Base-by-base conservation (phyloP, 1,284 basidiomycete species). In the Pseudozyma thailandica region DNA sequence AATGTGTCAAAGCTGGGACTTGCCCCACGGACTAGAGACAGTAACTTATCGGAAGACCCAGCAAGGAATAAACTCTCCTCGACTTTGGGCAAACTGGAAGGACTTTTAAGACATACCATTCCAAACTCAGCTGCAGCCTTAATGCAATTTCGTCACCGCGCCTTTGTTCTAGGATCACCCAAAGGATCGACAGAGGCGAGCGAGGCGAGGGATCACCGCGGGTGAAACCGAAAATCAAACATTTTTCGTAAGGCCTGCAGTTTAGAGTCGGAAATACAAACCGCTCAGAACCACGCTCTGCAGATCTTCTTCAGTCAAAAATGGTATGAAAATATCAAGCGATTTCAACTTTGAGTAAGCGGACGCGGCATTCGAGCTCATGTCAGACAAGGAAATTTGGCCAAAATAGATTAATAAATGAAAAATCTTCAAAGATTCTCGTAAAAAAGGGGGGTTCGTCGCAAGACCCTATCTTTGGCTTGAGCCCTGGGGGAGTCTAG, bases 311-410 rank as follows among this genome's bases (percentile, higher is more conserved):
- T n/a, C n/a, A n/a, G n/a, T n/a, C n/a, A n/a, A n/a, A n/a, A n/a
- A n/a, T n/a, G n/a, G n/a, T n/a, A n/a, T n/a, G n/a, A n/a, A n/a
- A n/a, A n/a, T n/a, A n/a, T n/a, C n/a, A n/a, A n/a, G n/a, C n/a
- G n/a, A n/a, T n/a, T n/a, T n/a, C n/a, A n/a, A n/a, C n/a, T n/a
- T n/a, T n/a, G n/a, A n/a, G n/a, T n/a, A n/a, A n/a, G n/a, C n/a
- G 25, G 9, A 44, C 18, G 2, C 10, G 26, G 38, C 49, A 49
- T 25, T 23, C 26, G 3, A 15, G 13, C 50, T 27, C 39, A 25
- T 51, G 50, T 43, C 41, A 51, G 41, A 33, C 41, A 43, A 12
- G 28, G 50, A 51, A 43, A 42, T 31, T 39, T 25, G 4, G 25
- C 23, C 2, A 39, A 39, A 39, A 39, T 39, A 31, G 15, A 31